Base-by-base conservation (phyloP, 148 eudicot genomes). In the Dianthus caryophyllus region DNA sequence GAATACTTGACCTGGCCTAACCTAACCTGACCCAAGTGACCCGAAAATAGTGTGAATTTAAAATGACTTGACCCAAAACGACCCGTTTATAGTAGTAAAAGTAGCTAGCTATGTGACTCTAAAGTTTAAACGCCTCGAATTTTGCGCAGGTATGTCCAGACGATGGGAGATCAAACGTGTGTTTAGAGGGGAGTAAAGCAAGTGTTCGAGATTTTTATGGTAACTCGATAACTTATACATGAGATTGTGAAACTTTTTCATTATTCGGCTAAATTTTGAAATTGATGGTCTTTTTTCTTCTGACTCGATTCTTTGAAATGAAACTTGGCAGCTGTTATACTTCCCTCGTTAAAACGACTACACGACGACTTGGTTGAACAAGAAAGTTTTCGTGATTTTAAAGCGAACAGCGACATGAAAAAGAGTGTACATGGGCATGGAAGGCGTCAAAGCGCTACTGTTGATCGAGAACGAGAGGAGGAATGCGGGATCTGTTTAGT, bases 401-500 rank as follows among this genome's bases (percentile, higher is more conserved):
- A 33, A 49, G 21, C 47, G 29, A 71, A 31, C 61, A 74, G 64
- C 17, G 52, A 27, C 57, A 55, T 69, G 49, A 81, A 78, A 72
- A 67, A 73, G 68, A 69, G 49, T 69, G 65, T 74, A 4, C 65
- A 69, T 36, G 67, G 74, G 18, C 70, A 75, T n/a, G 70, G 72
- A 33, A 58, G 26, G 25, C 69, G 65, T 61, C 76, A 75, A 36
- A 71, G 27, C 43, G 61, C 69, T 24, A 56, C 69, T 63, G n/a
- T n/a, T n/a, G 89, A 84, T 56, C 66, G 61, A 70, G 95, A 90
- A 53, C 80, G 95, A 78, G 95, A 90, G 38, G 85, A 86, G 22
- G 97, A 90, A 77, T 90, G 94, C 72, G 97, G 91, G 55, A 88
- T 90, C 46, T 85, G 91, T 82, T 75, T 90, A 77, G 89, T 84